These are phyloP conservation scores for Naumovozyma baii DNA, from an alignment of 805 yeast genomes.

Conservation along the genomic window DNA sequence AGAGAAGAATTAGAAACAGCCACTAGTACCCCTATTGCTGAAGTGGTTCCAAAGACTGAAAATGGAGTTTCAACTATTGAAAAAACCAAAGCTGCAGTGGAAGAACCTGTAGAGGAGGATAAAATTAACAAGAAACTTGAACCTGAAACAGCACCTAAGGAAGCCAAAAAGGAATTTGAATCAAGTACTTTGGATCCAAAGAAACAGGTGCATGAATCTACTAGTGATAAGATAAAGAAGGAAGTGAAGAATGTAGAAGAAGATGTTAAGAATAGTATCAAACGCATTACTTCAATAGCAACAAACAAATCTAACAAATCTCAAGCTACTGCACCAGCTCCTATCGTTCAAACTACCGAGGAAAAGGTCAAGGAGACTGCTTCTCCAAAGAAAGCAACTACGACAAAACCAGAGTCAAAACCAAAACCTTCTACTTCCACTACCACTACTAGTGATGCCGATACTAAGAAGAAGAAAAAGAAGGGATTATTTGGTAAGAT, in stretches of 20 bases:
- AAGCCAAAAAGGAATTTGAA: constrained; percentile 2
- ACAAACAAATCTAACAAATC: not conserved
- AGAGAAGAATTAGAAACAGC: not conserved
- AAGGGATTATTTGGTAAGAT: constrained; percentile 17
- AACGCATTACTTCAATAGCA: not conserved
- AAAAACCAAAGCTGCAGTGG: constrained; percentile 3
- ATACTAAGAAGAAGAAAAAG: constrained; percentile 13
- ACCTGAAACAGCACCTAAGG: constrained; percentile 5
- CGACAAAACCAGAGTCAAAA: constrained; percentile 1
- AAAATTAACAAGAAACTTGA: constrained; percentile 2
- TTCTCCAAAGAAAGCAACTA: not conserved
- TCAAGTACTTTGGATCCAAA: constrained; percentile 1
- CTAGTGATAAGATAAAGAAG: not conserved
- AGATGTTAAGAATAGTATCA: constrained; percentile 1
- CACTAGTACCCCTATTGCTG: not conserved
- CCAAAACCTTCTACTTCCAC: constrained; percentile 1
- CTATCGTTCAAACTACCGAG: not conserved
- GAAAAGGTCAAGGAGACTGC: constrained; percentile 1
- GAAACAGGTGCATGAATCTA: not conserved
- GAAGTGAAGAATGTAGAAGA: constrained; percentile 3
- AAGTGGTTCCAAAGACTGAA: not conserved
- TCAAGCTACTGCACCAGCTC: not conserved
- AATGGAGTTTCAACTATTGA: constrained; percentile 1
- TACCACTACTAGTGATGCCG: constrained; percentile 1
- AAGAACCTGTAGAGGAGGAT: constrained; percentile 2